Conservation (phyloP, 1,284 basidiomycete species). For the Ganoderma resinaceum region DNA sequence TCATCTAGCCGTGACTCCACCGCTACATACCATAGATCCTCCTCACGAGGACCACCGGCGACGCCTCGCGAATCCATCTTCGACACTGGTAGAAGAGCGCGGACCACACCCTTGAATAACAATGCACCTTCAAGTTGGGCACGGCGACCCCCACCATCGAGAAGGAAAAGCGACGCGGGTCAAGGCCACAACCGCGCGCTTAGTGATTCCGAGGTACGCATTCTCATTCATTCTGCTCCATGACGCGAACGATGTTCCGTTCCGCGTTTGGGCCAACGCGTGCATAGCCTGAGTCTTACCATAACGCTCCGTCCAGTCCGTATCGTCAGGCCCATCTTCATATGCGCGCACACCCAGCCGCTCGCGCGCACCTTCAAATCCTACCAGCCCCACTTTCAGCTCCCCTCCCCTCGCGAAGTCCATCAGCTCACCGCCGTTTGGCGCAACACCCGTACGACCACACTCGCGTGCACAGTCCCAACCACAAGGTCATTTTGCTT, state of each 20-base stretch:
- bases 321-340: constrained; percentile 39
- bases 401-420: constrained; percentile 42
- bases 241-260: not conserved
- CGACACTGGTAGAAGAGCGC: constrained; percentile 68
- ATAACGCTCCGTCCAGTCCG: constrained; percentile 6
- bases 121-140: constrained; percentile 77
- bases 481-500: constrained; percentile 42
- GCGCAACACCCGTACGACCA: constrained; percentile 55
- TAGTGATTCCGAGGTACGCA: constrained; percentile 75
- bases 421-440: constrained; percentile 50
- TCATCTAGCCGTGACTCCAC: constrained; percentile 65
- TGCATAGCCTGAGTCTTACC: not conserved
- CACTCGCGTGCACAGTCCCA: constrained; percentile 67
- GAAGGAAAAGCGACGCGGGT: constrained; percentile 74
- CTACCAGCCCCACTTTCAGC: constrained; percentile 56
- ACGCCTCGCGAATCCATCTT: constrained; percentile 66
- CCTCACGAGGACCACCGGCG: constrained; percentile 47
- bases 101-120: constrained; percentile 64
- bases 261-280: not conserved
- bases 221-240: not conserved
- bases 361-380: constrained; percentile 70
- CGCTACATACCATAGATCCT: constrained; percentile 48
- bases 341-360: constrained; percentile 53
- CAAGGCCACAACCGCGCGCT: constrained; percentile 51
- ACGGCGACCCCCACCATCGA: constrained; percentile 64